Percentiles rank a stretch among this genome's conserved stretches.
Evolutionary conservation across 805 yeast species (phyloP).

Genomic region (Pichia pseudocactophila): DNA sequence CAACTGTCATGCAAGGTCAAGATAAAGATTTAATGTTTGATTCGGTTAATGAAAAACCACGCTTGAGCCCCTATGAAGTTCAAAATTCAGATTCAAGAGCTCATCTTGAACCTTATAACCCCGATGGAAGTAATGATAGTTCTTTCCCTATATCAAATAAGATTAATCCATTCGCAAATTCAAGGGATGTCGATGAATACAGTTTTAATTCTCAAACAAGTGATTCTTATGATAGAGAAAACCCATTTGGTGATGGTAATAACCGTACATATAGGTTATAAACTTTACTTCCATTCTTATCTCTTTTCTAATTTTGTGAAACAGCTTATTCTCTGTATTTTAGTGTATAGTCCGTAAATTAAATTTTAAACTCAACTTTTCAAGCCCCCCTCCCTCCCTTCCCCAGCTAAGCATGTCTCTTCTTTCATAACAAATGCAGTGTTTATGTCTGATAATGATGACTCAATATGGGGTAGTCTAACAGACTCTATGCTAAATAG

Average conservation of each 20-base stretch:
- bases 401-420: too few relatives aligned
- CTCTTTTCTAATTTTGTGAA: constrained; percentile 1
- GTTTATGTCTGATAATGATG: not conserved
- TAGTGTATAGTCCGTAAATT: too few relatives aligned
- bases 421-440: not conserved
- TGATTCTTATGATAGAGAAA: constrained; percentile 1
- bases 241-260: constrained; percentile 3
- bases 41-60: constrained; percentile 4
- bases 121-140: constrained; percentile 5
- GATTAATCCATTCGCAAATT: constrained; percentile 10
- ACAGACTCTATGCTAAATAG: constrained; percentile 1
- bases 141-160: not conserved
- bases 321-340: not conserved
- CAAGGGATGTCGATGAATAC: constrained; percentile 5
- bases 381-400: not conserved
- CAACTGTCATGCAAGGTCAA: constrained; percentile 57
- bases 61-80: constrained; percentile 5
- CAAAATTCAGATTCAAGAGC: constrained; percentile 2
- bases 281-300: too few relatives aligned
- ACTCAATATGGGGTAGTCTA: constrained; percentile 6
- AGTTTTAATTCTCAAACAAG: not conserved
- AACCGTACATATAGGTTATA: not conserved
- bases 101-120: constrained; percentile 7
- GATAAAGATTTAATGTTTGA: constrained; percentile 26
- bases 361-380: too few relatives aligned